Base-by-base conservation (phyloP, 768 basidiomycete species). In the Antrodiella citrinella region DNA sequence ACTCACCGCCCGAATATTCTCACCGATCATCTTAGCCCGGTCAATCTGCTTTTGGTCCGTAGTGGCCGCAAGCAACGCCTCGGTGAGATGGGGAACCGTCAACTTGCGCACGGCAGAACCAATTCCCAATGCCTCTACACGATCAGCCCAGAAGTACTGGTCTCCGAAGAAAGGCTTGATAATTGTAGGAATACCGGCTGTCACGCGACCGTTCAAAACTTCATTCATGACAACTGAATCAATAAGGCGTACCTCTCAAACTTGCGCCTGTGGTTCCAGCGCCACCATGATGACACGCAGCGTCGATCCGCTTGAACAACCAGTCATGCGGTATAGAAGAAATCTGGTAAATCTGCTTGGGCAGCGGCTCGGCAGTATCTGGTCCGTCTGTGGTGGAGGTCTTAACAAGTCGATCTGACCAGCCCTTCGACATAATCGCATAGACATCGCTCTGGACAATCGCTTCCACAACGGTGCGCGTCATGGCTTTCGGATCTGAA, bases 161-260 rank as follows among this genome's bases (percentile, higher is more conserved):
- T 97, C 94, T 2, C 96, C 95, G 59, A 98, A 99, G 77, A 98
- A 99, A 0, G 96, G 95, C 55, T 84, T 84, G 63, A 98, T 91
- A 59, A 99, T 87, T 1, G 94, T 98, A 1, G 96, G 95, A 47
- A 92, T 87, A 5, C 91, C 92, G 52, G 91, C 91, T 89, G 58
- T 5, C 55, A 50, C 44, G 44, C 21, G 41, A 40, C 20, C 25
- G 20, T 18, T 47, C 5, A 52, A 24, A 50, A 44, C 41, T 38
- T 18, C 44, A 24, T 20, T 5, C n/a, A 9, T 4, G 23, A 13
- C n/a, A 18, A 24, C 4, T 15, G 25, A 19, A 4, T 24, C 11
- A 12, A 38, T n/a, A 26, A 30, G 4, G 62, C 76, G 48, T 53
- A 92, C 91, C 92, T 76, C 92, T 73, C 56, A 96, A 70, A 69